Evolutionary conservation across 2,329 filamentous ascomycete genomes (phyloP).

Genomic region (Conoideocrella luteorostrata): DNA sequence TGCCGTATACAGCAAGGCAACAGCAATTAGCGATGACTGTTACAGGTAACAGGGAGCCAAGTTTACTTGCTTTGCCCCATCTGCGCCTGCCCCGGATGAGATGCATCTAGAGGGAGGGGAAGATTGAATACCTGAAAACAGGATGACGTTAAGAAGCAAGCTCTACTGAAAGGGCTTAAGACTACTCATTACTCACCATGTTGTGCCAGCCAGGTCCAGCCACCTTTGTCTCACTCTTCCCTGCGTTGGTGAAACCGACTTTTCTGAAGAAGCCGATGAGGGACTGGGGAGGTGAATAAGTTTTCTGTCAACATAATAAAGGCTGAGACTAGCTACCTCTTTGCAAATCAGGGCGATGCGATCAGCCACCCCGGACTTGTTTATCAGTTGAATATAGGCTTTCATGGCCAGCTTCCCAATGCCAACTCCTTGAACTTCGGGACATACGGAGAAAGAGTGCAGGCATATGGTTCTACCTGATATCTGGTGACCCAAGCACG

Average conservation of each 20-base stretch:
- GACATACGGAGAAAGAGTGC: conserved; percentile 76
- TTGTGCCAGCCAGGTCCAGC: conserved; percentile 77
- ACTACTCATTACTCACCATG: conserved; percentile 51
- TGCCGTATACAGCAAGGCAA: not conserved
- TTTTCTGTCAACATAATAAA: not conserved
- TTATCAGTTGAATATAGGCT: conserved; percentile 53
- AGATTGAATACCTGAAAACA: conserved; percentile 5
- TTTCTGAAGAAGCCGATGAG: conserved; percentile 69
- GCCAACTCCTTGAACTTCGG: conserved; percentile 66
- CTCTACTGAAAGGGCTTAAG: not conserved
- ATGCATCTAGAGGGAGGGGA: not conserved
- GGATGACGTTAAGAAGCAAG: not conserved
- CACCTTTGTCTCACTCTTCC: conserved; percentile 63
- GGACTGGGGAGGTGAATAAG: conserved; percentile 33
- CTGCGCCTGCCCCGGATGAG: not conserved
- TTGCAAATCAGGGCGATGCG: conserved; percentile 71
- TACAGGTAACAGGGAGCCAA: not conserved
- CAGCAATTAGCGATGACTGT: not conserved
- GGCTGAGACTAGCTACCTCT: conserved; percentile 21
- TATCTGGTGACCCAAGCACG: conserved; percentile 58
- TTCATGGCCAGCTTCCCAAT: conserved; percentile 64
- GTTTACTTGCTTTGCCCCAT: not conserved
- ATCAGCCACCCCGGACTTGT: conserved; percentile 61
- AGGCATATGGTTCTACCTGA: conserved; percentile 69
- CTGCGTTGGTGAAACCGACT: conserved; percentile 65